Base-by-base conservation (phyloP, 192 early-diverging fungal species). In the Backusella macrospora region DNA sequence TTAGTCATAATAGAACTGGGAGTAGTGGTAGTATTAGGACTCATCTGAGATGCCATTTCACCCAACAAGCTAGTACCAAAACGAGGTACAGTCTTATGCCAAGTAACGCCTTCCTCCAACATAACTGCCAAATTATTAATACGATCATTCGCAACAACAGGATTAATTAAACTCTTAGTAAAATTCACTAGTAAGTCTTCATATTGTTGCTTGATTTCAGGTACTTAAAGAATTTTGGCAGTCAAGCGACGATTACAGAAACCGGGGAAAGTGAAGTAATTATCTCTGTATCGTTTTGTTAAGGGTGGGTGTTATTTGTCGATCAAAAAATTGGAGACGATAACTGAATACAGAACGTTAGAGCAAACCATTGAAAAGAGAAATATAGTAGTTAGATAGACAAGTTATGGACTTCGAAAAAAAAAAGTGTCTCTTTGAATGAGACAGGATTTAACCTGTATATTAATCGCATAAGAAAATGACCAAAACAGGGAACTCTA, bases 51-150 rank as follows among this genome's bases (percentile, higher is more conserved):
- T 5, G 29, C 23, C 26, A 47, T 16, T 0, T 34, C 26, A 34
- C 29, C 18, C 23, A 70, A 5, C 6, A 52, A 18, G 12, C 52
- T 59, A 2, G 15, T 70, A 26, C 59, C 55, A 34, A 70, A 59
- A 40, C 83, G 71, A 4, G 65, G 62, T 29, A 59, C 66, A 38
- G 18, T 42, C 26, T 73, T 73, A 23, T 84, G 80, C 83, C 83
- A 84, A 2, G 69, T 72, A 62, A 81, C 76, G 45, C 81, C 83
- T 1, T 77, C 78, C 23, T 62, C 14, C 37, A 84, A 78, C 80
- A 84, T 78, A 2, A 39, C 62, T 6, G 55, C 62, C 26, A 75
- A 64, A 3, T 71, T 76, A 4, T 81, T 68, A 15, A 84, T 43
- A 8, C 78, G 72, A 3, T 76, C 64, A 18, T 62, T 44, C 13